Evolutionary conservation across 345 rosid genomes (phyloP).

Genomic region (Garcia nutans): DNA sequence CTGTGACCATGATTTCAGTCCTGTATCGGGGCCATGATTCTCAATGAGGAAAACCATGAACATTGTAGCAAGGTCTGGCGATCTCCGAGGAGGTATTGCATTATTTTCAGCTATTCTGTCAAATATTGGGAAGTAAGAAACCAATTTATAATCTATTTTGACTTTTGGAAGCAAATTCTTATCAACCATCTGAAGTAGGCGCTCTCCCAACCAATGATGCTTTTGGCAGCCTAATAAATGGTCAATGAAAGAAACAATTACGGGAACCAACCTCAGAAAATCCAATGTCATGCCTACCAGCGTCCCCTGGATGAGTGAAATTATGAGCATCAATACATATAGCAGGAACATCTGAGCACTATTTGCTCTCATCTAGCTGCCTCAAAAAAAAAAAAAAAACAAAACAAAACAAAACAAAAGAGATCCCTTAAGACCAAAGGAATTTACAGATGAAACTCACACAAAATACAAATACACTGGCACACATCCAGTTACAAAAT

Average conservation of each 20-base stretch:
- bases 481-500: too few species aligned
- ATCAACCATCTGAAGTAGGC: conserved; percentile 72
- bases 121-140: conserved; percentile 72
- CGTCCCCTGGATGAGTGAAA: conserved; percentile 54
- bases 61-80: conserved; percentile 63
- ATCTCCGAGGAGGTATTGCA: conserved; percentile 66
- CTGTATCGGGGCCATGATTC: conserved; percentile 62
- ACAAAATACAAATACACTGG: too few species aligned
- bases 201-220: conserved; percentile 79
- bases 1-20: conserved; percentile 75
- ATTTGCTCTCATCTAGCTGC: background rate
- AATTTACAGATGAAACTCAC: too few species aligned
- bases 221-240: conserved; percentile 69
- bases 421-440: background rate
- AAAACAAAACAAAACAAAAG: background rate
- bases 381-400: background rate
- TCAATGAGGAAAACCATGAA: conserved; percentile 63
- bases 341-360: background rate
- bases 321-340: conserved; percentile 18
- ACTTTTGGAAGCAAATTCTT: conserved; percentile 67
- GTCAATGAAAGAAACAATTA: conserved; percentile 60
- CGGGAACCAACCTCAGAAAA: conserved; percentile 69
- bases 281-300: conserved; percentile 69
- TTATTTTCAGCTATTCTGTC: conserved; percentile 73
- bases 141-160: conserved; percentile 47